These are phyloP conservation scores for Thraustotheca clavata DNA, from an alignment of 352 stramenopile species.

Conservation along the genomic window DNA sequence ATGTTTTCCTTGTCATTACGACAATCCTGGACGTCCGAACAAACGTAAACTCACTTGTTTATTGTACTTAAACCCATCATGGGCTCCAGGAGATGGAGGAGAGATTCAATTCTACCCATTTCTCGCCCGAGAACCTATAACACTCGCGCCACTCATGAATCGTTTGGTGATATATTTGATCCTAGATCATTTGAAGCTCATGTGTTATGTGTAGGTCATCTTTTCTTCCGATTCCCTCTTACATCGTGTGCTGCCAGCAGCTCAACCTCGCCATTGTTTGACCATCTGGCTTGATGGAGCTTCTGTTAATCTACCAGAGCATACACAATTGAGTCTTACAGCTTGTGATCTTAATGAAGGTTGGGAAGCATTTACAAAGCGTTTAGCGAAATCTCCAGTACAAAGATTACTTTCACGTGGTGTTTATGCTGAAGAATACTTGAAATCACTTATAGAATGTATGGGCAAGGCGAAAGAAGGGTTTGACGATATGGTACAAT, in stretches of 20 bases:
- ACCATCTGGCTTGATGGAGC: slow-evolving; percentile 56
- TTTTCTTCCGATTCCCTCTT: slow-evolving; percentile 68
- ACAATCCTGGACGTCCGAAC: slow-evolving; percentile 71
- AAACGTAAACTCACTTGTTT: slow-evolving; percentile 70
- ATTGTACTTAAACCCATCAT: slow-evolving; percentile 69
- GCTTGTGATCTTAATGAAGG: slow-evolving; percentile 43
- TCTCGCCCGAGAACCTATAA: slow-evolving; percentile 37
- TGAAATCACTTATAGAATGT: slow-evolving; percentile 58
- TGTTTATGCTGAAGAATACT: slow-evolving; percentile 70
- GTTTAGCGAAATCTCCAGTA: slow-evolving; percentile 46
- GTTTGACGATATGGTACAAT: slow-evolving; percentile 51
- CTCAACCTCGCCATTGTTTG: slow-evolving; percentile 46
- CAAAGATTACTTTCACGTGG: slow-evolving; percentile 63
- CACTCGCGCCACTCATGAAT: slow-evolving; percentile 59
- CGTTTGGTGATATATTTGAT: slow-evolving; percentile 30
- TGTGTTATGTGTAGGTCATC: slow-evolving; percentile 27
- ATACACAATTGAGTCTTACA: slow-evolving; percentile 55
- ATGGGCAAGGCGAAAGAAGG: slow-evolving; percentile 42
- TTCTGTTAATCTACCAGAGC: slow-evolving; percentile 41
- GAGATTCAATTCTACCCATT: slow-evolving; percentile 75
- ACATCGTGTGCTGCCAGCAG: slow-evolving; percentile 51
- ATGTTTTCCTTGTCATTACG: slow-evolving; percentile 78
- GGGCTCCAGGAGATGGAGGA: slow-evolving; percentile 51
- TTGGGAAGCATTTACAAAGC: slow-evolving; percentile 55
- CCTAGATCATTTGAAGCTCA: too few species aligned